Conservation (phyloP, 495 filamentous ascomycete species). For the Copromyces sp. region DNA sequence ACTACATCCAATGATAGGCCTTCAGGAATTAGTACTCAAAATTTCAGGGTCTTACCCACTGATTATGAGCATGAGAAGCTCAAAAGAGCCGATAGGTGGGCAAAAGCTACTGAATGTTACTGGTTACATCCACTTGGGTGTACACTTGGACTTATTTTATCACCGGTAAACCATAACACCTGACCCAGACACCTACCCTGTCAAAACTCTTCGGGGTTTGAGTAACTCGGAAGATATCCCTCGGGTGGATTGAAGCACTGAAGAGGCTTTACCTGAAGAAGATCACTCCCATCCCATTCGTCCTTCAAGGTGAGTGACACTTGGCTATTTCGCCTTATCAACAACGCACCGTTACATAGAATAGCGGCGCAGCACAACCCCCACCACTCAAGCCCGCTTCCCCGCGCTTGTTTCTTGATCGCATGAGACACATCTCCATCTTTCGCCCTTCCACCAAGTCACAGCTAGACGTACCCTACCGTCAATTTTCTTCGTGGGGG, state of each 20-base stretch:
- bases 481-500: background rate
- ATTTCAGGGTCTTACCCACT: no score
- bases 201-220: no score
- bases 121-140: no score
- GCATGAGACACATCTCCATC: background rate
- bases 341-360: background rate
- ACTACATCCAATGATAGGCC: no score
- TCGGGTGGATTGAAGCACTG: background rate
- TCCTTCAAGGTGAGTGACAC: background rate
- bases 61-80: no score
- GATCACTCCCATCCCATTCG: background rate
- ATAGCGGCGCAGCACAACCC: background rate
- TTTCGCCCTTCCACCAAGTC: no score
- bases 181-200: background rate
- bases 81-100: no score
- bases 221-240: background rate
- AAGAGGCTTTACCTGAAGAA: background rate
- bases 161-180: background rate
- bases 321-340: background rate
- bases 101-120: no score
- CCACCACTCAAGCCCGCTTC: background rate
- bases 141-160: no score
- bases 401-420: background rate
- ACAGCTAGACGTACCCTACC: background rate
- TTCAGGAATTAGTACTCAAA: no score